Conservation (phyloP, 768 basidiomycete genomes). For the Candolleomyces eurysporus region DNA sequence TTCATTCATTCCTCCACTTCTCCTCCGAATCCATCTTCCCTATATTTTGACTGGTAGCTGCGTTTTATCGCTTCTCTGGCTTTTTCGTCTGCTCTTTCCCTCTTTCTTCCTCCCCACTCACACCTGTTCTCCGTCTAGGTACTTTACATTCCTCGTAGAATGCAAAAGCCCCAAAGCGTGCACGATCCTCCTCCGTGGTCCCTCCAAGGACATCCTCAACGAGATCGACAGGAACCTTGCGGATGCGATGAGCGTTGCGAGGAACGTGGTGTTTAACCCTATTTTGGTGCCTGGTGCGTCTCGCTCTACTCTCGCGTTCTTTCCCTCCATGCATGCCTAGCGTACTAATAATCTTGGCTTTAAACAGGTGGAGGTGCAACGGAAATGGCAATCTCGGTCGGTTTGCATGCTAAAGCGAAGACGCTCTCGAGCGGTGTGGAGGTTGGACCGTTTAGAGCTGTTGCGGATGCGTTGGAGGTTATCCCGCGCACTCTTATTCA, state of each 20-base stretch:
- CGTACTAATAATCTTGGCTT: too few species aligned
- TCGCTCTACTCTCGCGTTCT: too few species aligned
- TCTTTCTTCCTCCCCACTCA: too few species aligned
- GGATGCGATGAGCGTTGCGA: slow-evolving; percentile 96
- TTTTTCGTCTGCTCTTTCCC: background rate
- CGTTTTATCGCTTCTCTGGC: background rate
- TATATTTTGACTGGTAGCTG: background rate
- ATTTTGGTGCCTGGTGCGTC: slow-evolving; percentile 73
- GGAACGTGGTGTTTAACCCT: slow-evolving; percentile 97
- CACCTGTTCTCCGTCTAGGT: slow-evolving; percentile 42
- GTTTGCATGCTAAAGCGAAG: slow-evolving; percentile 75
- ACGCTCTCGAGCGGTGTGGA: slow-evolving; percentile 78
- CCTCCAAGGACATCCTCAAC: slow-evolving; percentile 96
- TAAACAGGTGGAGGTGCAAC: slow-evolving; percentile 74
- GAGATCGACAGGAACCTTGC: slow-evolving; percentile 98
- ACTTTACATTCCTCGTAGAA: slow-evolving; percentile 96
- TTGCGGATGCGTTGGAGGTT: slow-evolving; percentile 96
- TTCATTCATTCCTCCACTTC: too few species aligned
- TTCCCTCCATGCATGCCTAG: too few species aligned
- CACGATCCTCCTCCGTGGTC: slow-evolving; percentile 95
- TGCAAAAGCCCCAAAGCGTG: slow-evolving; percentile 92
- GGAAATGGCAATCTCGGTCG: slow-evolving; percentile 96
- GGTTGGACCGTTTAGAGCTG: slow-evolving; percentile 87
- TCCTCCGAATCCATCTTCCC: too few species aligned
- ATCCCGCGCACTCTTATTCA: slow-evolving; percentile 94